A percentile compares a stretch with the other conserved stretches of the same genome.
Evolutionary conservation across 345 rosid genomes (phyloP).

Genomic region (Turnera subulata): DNA sequence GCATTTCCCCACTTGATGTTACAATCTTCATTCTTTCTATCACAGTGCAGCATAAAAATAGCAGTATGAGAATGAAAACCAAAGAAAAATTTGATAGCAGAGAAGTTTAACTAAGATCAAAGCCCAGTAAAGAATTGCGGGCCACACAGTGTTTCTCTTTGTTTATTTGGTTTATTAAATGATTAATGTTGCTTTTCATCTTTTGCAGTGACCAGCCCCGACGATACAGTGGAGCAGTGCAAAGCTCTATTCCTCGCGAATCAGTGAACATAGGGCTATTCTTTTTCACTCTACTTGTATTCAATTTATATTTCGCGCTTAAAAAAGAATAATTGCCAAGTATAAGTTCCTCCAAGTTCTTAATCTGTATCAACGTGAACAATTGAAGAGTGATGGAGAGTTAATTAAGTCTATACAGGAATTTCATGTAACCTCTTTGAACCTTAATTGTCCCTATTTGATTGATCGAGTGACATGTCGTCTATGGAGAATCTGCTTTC

Average conservation of each 20-base stretch:
- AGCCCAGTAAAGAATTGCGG: too few species aligned
- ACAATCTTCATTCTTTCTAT: too few species aligned
- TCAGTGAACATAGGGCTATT: conserved; percentile 6
- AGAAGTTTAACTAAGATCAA: too few species aligned
- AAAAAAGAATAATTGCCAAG: not conserved
- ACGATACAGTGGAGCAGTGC: conserved; percentile 55
- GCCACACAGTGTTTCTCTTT: not conserved
- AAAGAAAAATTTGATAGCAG: not conserved
- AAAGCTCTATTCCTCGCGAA: conserved; percentile 37
- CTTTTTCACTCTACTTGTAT: not conserved
- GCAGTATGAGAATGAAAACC: too few species aligned
- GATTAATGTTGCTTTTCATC: not conserved
- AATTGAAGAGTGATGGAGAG: not conserved
- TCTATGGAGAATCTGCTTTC: too few species aligned
- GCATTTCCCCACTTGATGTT: too few species aligned
- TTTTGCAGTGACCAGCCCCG: conserved; percentile 77
- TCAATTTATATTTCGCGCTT: not conserved
- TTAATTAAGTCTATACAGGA: too few species aligned
- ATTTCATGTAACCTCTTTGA: too few species aligned
- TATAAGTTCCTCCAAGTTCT: not conserved
- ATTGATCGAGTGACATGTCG: too few species aligned
- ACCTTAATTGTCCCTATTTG: too few species aligned
- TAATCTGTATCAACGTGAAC: not conserved
- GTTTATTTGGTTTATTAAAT: not conserved
- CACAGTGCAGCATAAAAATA: not conserved